A percentile compares a stretch with the other conserved stretches of the same genome.
These are phyloP conservation scores for Magnaporthiopsis rhizophila DNA, from an alignment of 2,329 filamentous ascomycete genomes.

Conservation along the genomic window DNA sequence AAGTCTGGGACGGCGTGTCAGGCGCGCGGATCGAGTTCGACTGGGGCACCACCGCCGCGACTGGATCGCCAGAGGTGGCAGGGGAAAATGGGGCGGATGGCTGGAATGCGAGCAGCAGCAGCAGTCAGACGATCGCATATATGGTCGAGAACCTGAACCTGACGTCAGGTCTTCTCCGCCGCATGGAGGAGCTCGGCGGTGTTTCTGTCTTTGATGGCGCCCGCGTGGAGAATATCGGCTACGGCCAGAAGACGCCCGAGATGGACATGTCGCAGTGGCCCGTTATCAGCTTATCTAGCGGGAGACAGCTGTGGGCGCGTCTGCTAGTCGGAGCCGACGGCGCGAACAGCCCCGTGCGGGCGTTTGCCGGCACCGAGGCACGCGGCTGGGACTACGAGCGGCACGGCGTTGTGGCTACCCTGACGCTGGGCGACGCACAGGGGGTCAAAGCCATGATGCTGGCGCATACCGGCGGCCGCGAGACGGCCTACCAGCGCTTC, in stretches of 20 bases:
- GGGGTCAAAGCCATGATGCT: slow-evolving; percentile 18
- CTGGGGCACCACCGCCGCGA: slow-evolving; percentile 45
- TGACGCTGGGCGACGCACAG: slow-evolving; percentile 58
- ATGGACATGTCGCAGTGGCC: slow-evolving; percentile 84
- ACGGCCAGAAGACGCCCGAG: slow-evolving; percentile 61
- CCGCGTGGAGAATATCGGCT: slow-evolving; percentile 69
- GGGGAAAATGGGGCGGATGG: neutral
- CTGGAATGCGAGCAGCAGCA: slow-evolving; percentile 6
- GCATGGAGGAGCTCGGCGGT: slow-evolving; percentile 60
- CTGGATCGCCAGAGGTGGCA: slow-evolving; percentile 29
- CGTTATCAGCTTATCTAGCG: slow-evolving; percentile 63
- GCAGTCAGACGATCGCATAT: slow-evolving; percentile 67
- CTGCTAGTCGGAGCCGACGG: slow-evolving; percentile 90
- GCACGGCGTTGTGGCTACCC: slow-evolving; percentile 84
- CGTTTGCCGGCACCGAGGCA: slow-evolving; percentile 78
- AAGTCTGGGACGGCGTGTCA: slow-evolving; percentile 94
- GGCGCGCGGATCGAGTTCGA: slow-evolving; percentile 86
- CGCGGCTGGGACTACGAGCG: slow-evolving; percentile 90
- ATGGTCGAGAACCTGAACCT: slow-evolving; percentile 96
- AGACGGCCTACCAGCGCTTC: slow-evolving; percentile 80
- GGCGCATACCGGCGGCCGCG: slow-evolving; percentile 18
- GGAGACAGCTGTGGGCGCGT: slow-evolving; percentile 64
- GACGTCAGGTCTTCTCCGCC: slow-evolving; percentile 65
- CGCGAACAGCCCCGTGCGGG: slow-evolving; percentile 85
- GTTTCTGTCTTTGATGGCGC: slow-evolving; percentile 68